phyloP scores from a whole-genome alignment of 176 grass and related monocot species.

The Lolium perenne region DNA sequence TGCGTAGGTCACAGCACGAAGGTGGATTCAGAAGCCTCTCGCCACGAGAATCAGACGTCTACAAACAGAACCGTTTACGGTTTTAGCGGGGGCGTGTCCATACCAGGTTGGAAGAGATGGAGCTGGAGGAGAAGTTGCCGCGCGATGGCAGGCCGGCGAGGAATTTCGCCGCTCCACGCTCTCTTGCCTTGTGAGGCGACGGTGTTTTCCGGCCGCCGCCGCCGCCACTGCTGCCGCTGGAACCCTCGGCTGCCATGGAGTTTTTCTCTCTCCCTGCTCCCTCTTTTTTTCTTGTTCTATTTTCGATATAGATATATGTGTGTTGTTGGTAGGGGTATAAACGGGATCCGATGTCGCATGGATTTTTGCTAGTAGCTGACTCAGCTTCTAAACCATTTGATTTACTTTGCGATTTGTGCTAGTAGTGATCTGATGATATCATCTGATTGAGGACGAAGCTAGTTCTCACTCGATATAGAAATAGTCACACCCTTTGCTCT shows the following conservation, averaged over 20 bases:
- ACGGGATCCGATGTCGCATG: too few species aligned
- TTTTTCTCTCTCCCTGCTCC: background rate
- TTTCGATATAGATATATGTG: background rate
- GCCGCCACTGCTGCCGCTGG: background rate
- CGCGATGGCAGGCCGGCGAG: constrained; percentile 48
- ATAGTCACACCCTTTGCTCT: too few species aligned
- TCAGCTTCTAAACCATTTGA: too few species aligned
- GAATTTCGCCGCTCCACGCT: constrained; percentile 40
- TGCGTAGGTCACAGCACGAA: constrained; percentile 33
- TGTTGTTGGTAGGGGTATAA: too few species aligned
- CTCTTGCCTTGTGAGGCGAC: background rate
- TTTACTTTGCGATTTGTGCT: too few species aligned
- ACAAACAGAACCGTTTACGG: background rate
- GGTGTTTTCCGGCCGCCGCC: constrained; percentile 33
- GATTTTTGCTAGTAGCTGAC: too few species aligned
- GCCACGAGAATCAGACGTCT: background rate
- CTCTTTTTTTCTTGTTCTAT: background rate
- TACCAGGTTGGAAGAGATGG: constrained; percentile 54
- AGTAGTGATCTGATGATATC: too few species aligned
- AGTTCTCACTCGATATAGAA: too few species aligned
- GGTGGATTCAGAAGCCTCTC: constrained; percentile 15
- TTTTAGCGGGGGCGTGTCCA: background rate
- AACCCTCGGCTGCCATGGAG: constrained; percentile 53
- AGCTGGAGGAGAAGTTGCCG: constrained; percentile 55
- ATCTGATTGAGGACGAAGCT: too few species aligned